phyloP scores from a whole-genome alignment of 108 stramenopile species.

The Skeletonema costatum region DNA sequence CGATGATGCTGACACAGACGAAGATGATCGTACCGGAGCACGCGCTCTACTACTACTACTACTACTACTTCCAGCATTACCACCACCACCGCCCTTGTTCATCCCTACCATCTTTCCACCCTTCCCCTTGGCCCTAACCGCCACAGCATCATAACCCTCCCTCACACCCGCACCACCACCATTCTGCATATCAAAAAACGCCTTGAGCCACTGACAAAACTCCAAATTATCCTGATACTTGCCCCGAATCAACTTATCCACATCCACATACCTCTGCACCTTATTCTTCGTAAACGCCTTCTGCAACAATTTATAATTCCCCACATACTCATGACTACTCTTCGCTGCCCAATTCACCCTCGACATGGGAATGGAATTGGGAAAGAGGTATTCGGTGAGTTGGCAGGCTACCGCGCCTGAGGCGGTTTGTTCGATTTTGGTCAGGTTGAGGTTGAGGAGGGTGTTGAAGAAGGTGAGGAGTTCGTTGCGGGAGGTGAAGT shows the following conservation, averaged over 20 bases:
- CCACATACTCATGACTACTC: conserved; percentile 85
- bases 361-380: conserved; percentile 89
- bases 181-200: conserved; percentile 87
- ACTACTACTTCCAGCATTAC: neutral
- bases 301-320: conserved; percentile 98
- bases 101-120: conserved; percentile 65
- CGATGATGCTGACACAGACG: neutral
- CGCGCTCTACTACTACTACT: neutral
- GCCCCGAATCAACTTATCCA: conserved; percentile 93
- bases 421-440: conserved; percentile 98
- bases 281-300: conserved; percentile 84
- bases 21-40: neutral
- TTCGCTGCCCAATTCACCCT: conserved; percentile 96
- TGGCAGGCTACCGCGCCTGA: conserved; percentile 97
- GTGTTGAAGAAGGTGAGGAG: conserved; percentile 96
- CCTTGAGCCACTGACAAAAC: conserved; percentile 98
- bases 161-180: conserved; percentile 34
- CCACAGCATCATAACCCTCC: conserved; percentile 91
- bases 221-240: conserved; percentile 98
- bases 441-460: conserved; percentile 84
- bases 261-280: conserved; percentile 88
- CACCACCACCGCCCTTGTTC: conserved; percentile 18
- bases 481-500: conserved; percentile 95
- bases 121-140: conserved; percentile 86
- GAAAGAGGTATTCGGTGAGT: conserved; percentile 93